Percentiles rank a stretch among this genome's conserved stretches.
Evolutionary conservation across 2,329 filamentous ascomycete species (phyloP).

Genomic region (Alternaria angustiovoidea): DNA sequence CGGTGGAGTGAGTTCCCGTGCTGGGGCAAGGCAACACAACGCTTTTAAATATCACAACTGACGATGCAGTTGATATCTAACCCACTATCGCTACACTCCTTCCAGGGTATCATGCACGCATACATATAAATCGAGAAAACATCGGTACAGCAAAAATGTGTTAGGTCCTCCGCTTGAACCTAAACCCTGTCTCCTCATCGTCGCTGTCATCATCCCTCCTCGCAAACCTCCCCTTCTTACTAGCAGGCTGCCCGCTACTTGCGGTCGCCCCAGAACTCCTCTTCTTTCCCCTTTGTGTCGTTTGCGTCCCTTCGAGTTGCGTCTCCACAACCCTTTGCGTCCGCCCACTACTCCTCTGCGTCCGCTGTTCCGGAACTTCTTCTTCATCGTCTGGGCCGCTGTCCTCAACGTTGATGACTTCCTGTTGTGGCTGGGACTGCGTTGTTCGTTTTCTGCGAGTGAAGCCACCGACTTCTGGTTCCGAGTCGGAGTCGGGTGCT

Average conservation of each 20-base stretch:
- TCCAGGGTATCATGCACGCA: constrained; percentile 13
- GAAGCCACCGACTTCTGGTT: constrained; percentile 44
- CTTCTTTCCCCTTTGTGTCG: constrained; percentile 41
- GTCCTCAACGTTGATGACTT: constrained; percentile 43
- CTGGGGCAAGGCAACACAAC: not conserved
- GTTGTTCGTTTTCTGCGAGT: constrained; percentile 27
- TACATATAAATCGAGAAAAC: not conserved
- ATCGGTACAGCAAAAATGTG: not conserved
- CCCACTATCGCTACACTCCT: not conserved
- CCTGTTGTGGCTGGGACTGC: constrained; percentile 13
- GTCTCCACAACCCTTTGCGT: constrained; percentile 41
- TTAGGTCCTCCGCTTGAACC: constrained; percentile 55
- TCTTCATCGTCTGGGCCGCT: constrained; percentile 44
- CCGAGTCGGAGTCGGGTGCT: constrained; percentile 26
- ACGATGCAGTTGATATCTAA: not conserved
- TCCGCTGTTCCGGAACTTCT: constrained; percentile 23
- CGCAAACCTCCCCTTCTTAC: constrained; percentile 36
- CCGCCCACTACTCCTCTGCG: constrained; percentile 34
- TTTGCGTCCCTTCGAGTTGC: constrained; percentile 40
- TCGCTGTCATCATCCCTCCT: constrained; percentile 60
- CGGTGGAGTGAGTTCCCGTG: not conserved
- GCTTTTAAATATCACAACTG: not conserved
- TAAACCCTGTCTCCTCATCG: constrained; percentile 65
- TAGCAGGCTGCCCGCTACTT: constrained; percentile 33
- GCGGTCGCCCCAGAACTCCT: constrained; percentile 30